A percentile compares a stretch with the other conserved stretches of the same genome.
phyloP scores from a whole-genome alignment of 208 protist genomes.

The Trypanosoma rangeli region DNA sequence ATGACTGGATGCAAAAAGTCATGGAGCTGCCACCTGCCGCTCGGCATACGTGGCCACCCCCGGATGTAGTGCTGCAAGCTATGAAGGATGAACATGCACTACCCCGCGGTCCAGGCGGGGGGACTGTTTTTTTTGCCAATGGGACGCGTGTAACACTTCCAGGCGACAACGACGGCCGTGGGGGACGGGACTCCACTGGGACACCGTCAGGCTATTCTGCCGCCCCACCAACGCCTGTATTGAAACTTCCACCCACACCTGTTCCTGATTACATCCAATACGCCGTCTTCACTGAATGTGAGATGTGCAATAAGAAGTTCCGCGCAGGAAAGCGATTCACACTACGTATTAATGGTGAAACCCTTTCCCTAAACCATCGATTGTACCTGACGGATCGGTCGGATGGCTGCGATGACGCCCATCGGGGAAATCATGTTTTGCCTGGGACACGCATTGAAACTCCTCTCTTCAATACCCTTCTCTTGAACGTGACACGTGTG shows the following conservation, averaged over 20 bases:
- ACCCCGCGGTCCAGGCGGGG: constrained; percentile 26
- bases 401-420: constrained; percentile 11
- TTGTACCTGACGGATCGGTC: constrained; percentile 18
- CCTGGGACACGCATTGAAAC: constrained; percentile 15
- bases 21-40: background rate
- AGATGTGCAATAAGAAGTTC: constrained; percentile 10
- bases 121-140: constrained; percentile 17
- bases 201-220: background rate
- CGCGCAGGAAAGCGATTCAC: constrained; percentile 19
- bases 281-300: constrained; percentile 25
- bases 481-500: constrained; percentile 1
- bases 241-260: constrained; percentile 1
- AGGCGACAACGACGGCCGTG: background rate
- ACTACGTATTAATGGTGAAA: constrained; percentile 16
- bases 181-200: background rate
- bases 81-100: constrained; percentile 28
- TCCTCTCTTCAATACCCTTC: constrained; percentile 9
- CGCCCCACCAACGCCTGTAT: background rate
- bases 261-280: constrained; percentile 26
- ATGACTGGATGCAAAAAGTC: constrained; percentile 25
- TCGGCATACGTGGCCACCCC: constrained; percentile 20
- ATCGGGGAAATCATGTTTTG: background rate
- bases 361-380: constrained; percentile 4
- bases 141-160: constrained; percentile 16
- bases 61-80: constrained; percentile 17